A percentile compares a stretch with the other conserved stretches of the same genome.
These are phyloP conservation scores for Niveomyces coronatus DNA, from an alignment of 2,329 filamentous ascomycete species.

Conservation along the genomic window DNA sequence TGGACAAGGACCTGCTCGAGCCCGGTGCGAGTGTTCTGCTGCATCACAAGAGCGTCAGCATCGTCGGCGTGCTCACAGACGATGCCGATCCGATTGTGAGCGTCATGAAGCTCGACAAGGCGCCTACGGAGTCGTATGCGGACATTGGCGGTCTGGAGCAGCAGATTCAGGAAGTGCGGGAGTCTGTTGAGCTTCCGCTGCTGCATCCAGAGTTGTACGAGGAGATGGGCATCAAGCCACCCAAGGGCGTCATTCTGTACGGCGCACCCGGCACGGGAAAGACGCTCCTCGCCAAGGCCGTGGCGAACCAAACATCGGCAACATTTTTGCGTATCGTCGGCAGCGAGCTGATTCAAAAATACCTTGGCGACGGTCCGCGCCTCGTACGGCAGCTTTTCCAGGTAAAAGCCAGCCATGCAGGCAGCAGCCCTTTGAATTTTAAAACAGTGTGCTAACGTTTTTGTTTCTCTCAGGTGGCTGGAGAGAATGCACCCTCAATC, in stretches of 20 bases:
- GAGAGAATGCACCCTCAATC: conserved; percentile 91
- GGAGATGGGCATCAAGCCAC: conserved; percentile 99
- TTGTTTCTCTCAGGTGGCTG: conserved; percentile 63
- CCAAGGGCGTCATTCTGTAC: conserved; percentile 98
- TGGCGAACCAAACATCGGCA: conserved; percentile 97
- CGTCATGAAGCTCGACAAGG: conserved; percentile 99
- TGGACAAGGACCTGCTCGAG: conserved; percentile 96
- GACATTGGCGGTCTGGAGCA: conserved; percentile 93
- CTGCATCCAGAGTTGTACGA: conserved; percentile 96
- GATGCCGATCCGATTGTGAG: conserved; percentile 92
- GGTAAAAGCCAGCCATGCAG: conserved; percentile 29
- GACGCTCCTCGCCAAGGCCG: conserved; percentile 89
- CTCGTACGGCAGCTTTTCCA: conserved; percentile 94
- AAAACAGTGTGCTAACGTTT: background rate
- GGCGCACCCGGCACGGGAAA: conserved; percentile 96
- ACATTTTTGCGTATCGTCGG: conserved; percentile 97
- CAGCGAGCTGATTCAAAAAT: conserved; percentile 96
- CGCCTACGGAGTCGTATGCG: conserved; percentile 93
- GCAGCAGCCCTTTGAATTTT: background rate
- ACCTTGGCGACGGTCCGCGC: conserved; percentile 89
- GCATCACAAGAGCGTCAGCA: conserved; percentile 96
- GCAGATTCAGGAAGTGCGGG: conserved; percentile 95
- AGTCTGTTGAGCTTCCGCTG: conserved; percentile 90
- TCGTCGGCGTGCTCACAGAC: conserved; percentile 93
- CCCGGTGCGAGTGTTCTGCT: conserved; percentile 90